phyloP scores from a whole-genome alignment of 225 moss, liverwort and hornwort species.

The Pseudoscleropodium purum region DNA sequence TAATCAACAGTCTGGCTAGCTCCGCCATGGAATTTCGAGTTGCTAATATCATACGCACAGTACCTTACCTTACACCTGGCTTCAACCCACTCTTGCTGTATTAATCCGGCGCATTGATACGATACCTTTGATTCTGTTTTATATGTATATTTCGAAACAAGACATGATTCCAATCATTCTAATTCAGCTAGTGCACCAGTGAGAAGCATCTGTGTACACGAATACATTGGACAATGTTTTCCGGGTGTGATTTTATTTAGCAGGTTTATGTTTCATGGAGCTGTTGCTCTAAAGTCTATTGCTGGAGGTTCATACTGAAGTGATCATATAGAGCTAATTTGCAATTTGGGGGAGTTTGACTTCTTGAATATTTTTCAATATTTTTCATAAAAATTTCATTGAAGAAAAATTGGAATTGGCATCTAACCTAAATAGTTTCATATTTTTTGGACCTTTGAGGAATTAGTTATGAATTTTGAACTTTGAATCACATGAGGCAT shows the following conservation, averaged over 20 bases:
- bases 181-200: not conserved
- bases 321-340: not conserved
- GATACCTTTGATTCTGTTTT: not conserved
- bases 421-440: not conserved
- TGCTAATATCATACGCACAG: not conserved
- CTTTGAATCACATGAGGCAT: too few species aligned
- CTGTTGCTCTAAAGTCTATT: not conserved
- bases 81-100: not conserved
- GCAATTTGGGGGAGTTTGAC: not conserved
- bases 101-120: not conserved
- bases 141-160: not conserved
- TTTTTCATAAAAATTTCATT: not conserved
- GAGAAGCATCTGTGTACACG: not conserved
- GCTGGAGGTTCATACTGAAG: not conserved
- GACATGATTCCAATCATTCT: not conserved
- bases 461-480: not conserved
- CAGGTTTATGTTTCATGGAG: not conserved
- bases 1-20: not conserved
- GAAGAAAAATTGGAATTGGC: not conserved
- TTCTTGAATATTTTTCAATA: not conserved
- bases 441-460: not conserved
- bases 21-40: not conserved
- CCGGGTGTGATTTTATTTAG: not conserved
- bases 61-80: not conserved
- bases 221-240: not conserved